Percentiles rank a stretch among this genome's conserved stretches.
Evolutionary conservation across 108 stramenopile species (phyloP).

Genomic region (Tribonema minus): DNA sequence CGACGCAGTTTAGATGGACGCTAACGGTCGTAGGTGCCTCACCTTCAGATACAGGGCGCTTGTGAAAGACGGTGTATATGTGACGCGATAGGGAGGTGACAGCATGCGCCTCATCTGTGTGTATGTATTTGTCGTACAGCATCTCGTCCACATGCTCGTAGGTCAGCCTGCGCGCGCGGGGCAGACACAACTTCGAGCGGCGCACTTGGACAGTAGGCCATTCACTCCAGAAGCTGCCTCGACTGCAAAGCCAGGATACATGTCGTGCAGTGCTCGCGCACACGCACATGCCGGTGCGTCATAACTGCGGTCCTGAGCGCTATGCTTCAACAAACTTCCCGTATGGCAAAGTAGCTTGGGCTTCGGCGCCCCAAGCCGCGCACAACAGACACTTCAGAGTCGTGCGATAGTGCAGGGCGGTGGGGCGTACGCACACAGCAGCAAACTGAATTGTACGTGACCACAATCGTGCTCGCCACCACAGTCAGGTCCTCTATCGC

Average conservation of each 20-base stretch:
- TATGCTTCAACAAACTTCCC: too few relatives aligned
- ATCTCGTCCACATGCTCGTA: constrained; percentile 41
- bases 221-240: neutral
- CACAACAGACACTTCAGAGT: neutral
- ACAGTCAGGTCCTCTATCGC: constrained; percentile 8
- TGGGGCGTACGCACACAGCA: neutral
- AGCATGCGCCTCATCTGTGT: too few relatives aligned
- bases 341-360: neutral
- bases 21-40: too few relatives aligned
- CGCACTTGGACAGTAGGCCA: neutral
- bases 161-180: neutral
- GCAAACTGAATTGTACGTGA: neutral
- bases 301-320: too few relatives aligned
- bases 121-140: too few relatives aligned
- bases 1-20: too few relatives aligned
- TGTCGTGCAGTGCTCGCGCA: neutral
- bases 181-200: neutral
- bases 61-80: too few relatives aligned
- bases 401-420: neutral
- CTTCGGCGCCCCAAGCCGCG: neutral
- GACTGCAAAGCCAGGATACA: neutral
- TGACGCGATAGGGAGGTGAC: too few relatives aligned
- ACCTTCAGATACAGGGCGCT: too few relatives aligned
- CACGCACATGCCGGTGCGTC: neutral
- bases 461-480: neutral